These are phyloP conservation scores for Gastrodia elata DNA, from an alignment of 106 monocot genomes.

Conservation along the genomic window DNA sequence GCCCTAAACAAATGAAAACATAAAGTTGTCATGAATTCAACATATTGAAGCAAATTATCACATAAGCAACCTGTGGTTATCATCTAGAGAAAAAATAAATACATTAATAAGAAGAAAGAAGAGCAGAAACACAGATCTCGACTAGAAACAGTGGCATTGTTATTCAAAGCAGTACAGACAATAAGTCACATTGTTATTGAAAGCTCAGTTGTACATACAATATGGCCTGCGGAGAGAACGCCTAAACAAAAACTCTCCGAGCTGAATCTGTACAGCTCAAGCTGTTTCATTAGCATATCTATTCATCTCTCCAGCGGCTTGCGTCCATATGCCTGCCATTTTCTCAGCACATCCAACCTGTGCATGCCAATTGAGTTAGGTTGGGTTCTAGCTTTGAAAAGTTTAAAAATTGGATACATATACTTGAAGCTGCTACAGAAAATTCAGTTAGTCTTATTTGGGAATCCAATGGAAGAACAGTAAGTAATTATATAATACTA, in stretches of 20 bases:
- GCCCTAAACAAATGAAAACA: too few relatives aligned
- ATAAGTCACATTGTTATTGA: background rate
- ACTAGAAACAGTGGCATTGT: background rate
- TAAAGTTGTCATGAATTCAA: too few relatives aligned
- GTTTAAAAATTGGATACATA: too few relatives aligned
- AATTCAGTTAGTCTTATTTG: too few relatives aligned
- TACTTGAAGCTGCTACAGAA: too few relatives aligned
- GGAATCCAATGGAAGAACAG: too few relatives aligned
- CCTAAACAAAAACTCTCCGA: slow-evolving; percentile 10
- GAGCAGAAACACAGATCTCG: background rate
- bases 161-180: background rate
- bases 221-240: background rate
- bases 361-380: background rate
- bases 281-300: slow-evolving; percentile 23
- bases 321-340: slow-evolving; percentile 45
- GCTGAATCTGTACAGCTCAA: slow-evolving; percentile 1
- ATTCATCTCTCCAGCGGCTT: slow-evolving; percentile 43
- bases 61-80: background rate
- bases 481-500: too few relatives aligned
- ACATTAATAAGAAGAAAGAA: background rate
- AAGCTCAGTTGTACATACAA: background rate
- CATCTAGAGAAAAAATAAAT: too few relatives aligned
- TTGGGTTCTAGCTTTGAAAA: too few relatives aligned
- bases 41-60: background rate
- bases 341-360: slow-evolving; percentile 72